Evolutionary conservation across 1,284 basidiomycete species (phyloP), one percentile per base, ranked within the genome.

Genomic region (Moesziomyces aphidis): DNA sequence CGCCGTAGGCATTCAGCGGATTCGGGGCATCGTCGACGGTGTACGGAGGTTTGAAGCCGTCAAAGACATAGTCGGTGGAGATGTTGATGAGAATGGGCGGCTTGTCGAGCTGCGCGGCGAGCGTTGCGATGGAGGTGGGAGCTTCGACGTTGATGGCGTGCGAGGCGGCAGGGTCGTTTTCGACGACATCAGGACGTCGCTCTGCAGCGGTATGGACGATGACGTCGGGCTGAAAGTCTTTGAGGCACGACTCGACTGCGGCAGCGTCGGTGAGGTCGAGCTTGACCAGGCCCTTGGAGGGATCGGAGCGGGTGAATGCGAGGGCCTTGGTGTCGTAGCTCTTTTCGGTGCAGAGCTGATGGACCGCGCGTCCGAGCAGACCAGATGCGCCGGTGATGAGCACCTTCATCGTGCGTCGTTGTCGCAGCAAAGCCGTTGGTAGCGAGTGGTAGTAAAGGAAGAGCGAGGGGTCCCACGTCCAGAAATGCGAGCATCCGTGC

Each of bases 151-250:
- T 88, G 80, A 88, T 85, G 67, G 78, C 76, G 10, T 86, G 81
- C 3, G 86, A 86, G 31, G 85, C 85, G 8, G 83, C 85, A 7
- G 87, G 87, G 70, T 88, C 85, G 10, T 71, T 77, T 31, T 76
- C 76, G 34, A 85, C 79, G 9, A 80, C 78, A 42, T 85, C 83
- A 3, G 85, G 81, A 22, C 87, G 74, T 23, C 87, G 76, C 74
- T 88, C 87, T 3, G 87, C 87, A 3, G 87, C 87, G 62, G 86
- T 86, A 73, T 88, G 87, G 28, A 88, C 82, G 39, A 88, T 85
- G 46, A 84, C 86, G 55, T 87, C 85, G 0, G 87, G 85, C 48
- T 82, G 61, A 57, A 85, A 76, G 6, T 71, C 53, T 6, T 61
- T 55, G 57, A 88, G 83, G 73, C 86, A 86, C 2, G 78, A 73